Evolutionary conservation across 2,329 filamentous ascomycete species (phyloP).

Genomic region (Akanthomyces uredinophilus): DNA sequence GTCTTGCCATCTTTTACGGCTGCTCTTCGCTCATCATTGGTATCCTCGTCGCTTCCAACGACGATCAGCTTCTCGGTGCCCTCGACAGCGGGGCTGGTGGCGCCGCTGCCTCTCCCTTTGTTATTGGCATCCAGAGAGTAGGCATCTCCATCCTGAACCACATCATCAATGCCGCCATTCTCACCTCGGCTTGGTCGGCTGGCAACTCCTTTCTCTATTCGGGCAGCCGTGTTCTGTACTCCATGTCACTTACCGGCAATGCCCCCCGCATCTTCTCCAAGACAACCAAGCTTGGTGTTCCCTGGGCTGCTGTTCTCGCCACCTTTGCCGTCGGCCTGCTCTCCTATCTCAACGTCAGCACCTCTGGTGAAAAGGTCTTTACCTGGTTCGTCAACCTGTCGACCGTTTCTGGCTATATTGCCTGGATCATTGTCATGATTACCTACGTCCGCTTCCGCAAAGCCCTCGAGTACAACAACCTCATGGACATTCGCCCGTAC

Average conservation of each 20-base stretch:
- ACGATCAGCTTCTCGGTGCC: constrained; percentile 52
- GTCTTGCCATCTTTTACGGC: constrained; percentile 59
- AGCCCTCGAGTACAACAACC: constrained; percentile 48
- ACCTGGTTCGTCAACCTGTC: constrained; percentile 68
- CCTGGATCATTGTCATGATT: constrained; percentile 54
- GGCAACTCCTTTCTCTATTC: constrained; percentile 61
- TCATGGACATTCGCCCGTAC: constrained; percentile 49
- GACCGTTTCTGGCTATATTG: constrained; percentile 56
- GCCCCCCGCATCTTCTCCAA: constrained; percentile 57
- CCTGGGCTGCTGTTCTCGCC: constrained; percentile 47
- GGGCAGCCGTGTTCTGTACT: constrained; percentile 64
- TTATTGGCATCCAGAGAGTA: constrained; percentile 61
- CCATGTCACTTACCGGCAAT: constrained; percentile 61
- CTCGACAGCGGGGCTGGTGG: constrained; percentile 37
- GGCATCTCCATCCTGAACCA: constrained; percentile 59
- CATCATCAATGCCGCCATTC: constrained; percentile 63
- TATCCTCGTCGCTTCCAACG: constrained; percentile 59
- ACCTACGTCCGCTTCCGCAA: constrained; percentile 56
- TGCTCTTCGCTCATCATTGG: constrained; percentile 58
- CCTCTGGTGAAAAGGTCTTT: constrained; percentile 59
- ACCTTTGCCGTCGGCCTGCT: constrained; percentile 59
- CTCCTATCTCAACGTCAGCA: constrained; percentile 64
- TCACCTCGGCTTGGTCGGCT: constrained; percentile 61
- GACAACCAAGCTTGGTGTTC: constrained; percentile 58
- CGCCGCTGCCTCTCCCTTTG: constrained; percentile 58